These are phyloP conservation scores for Coleophoma cylindrospora DNA, from an alignment of 2,329 filamentous ascomycete species.

Conservation along the genomic window DNA sequence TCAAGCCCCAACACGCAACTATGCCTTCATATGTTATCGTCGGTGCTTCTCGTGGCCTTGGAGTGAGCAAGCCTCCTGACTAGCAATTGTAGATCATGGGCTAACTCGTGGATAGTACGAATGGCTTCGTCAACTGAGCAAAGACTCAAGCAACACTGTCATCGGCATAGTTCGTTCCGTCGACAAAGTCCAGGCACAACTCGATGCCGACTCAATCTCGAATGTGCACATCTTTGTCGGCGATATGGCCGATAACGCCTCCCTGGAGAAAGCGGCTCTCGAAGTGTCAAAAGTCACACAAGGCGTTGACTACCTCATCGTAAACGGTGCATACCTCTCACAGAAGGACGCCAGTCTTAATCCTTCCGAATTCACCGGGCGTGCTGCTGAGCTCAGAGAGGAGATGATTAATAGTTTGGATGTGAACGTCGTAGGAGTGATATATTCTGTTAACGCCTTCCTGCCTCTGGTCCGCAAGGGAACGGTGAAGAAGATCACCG, in stretches of 20 bases:
- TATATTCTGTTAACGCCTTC: slow-evolving; percentile 49
- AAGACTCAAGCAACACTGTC: slow-evolving; percentile 36
- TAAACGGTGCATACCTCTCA: slow-evolving; percentile 25
- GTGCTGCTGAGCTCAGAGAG: slow-evolving; percentile 24
- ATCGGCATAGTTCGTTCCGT: slow-evolving; percentile 45
- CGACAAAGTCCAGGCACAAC: slow-evolving; percentile 34
- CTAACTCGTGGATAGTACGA: slow-evolving; percentile 33
- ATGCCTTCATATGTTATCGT: too few species aligned
- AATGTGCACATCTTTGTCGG: slow-evolving; percentile 43
- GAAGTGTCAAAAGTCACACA: slow-evolving; percentile 16
- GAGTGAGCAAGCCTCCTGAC: too few species aligned
- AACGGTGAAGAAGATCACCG: slow-evolving; percentile 46
- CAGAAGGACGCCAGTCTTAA: slow-evolving; percentile 8
- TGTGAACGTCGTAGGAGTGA: slow-evolving; percentile 45
- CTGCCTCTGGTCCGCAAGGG: slow-evolving; percentile 47
- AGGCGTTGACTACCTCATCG: slow-evolving; percentile 23
- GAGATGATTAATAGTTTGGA: slow-evolving; percentile 30
- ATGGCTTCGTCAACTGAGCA: slow-evolving; percentile 41
- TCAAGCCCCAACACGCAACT: too few species aligned
- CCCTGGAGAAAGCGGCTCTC: slow-evolving; percentile 7
- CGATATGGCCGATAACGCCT: slow-evolving; percentile 32
- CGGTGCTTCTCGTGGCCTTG: too few species aligned
- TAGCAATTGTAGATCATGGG: background rate
- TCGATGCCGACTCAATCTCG: slow-evolving; percentile 19
- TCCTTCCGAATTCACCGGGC: slow-evolving; percentile 11